These are phyloP conservation scores for Plasmodium billcollinsi DNA, from an alignment of 169 alveolate species.

Conservation along the genomic window DNA sequence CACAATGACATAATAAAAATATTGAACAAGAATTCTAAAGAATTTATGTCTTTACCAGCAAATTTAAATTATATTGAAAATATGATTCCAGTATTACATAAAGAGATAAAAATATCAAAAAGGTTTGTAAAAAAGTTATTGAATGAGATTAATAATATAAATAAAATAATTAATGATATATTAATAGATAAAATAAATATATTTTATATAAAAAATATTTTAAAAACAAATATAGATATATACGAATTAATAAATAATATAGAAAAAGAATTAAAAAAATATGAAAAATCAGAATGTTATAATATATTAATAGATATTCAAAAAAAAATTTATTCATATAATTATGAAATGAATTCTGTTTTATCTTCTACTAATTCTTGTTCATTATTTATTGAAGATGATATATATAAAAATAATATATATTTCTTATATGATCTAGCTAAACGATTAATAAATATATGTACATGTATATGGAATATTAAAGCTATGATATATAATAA, in stretches of 20 bases:
- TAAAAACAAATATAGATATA: conserved; percentile 41
- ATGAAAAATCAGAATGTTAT: conserved; percentile 48
- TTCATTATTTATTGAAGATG: neutral
- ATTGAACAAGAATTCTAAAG: conserved; percentile 39
- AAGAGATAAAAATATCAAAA: conserved; percentile 33
- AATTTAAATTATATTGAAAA: conserved; percentile 60
- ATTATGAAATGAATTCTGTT: neutral
- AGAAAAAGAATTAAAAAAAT: conserved; percentile 34
- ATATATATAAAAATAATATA: conserved; percentile 19
- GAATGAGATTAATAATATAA: conserved; percentile 24
- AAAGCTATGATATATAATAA: conserved; percentile 73
- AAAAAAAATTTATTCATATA: conserved; percentile 6
- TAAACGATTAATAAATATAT: conserved; percentile 27
- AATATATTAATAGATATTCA: conserved; percentile 40
- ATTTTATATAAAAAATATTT: conserved; percentile 33
- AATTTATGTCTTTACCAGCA: conserved; percentile 72
- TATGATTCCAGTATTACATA: conserved; percentile 49
- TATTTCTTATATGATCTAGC: conserved; percentile 34
- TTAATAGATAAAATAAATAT: conserved; percentile 49
- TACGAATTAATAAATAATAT: conserved; percentile 70
- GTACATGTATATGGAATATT: conserved; percentile 56
- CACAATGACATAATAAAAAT: conserved; percentile 66
- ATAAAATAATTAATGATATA: conserved; percentile 21
- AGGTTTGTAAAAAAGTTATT: conserved; percentile 27
- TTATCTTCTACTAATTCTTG: neutral